Conservation (phyloP, 805 yeast genomes). For the Barnettozyma sp. region DNA sequence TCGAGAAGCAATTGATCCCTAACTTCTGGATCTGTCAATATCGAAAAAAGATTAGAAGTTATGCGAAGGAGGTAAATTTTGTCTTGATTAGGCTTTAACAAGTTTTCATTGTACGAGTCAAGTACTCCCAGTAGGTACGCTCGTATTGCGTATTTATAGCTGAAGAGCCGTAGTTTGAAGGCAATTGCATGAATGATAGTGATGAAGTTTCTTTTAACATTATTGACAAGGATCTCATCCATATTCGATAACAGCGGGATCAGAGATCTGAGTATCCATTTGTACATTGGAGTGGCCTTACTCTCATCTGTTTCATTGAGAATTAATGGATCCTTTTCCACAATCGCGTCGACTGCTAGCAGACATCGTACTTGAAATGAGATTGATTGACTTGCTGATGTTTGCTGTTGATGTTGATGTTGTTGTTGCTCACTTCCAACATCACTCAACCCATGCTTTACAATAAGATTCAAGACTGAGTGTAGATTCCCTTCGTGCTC, state of each 20-base stretch:
- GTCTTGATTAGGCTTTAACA: conserved; percentile 16
- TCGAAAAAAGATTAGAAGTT: conserved; percentile 17
- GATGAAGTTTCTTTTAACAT: conserved; percentile 18
- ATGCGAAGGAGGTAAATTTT: conserved; percentile 14
- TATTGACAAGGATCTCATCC: conserved; percentile 12
- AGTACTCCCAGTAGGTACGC: conserved; percentile 12
- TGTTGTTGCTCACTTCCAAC: too few relatives aligned
- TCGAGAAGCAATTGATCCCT: conserved; percentile 19
- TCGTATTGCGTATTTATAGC: conserved; percentile 18
- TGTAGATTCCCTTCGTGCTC: conserved; percentile 18
- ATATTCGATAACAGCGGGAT: conserved; percentile 14
- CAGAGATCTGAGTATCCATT: conserved; percentile 20
- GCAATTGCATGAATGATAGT: conserved; percentile 19
- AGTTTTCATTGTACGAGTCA: conserved; percentile 9
- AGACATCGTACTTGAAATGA: conserved; percentile 19
- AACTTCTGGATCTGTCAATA: conserved; percentile 20
- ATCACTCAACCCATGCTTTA: conserved; percentile 23
- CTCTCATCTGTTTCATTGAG: conserved; percentile 13
- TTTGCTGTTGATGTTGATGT: conserved; percentile 10
- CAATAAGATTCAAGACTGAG: conserved; percentile 17
- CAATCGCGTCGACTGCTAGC: conserved; percentile 19
- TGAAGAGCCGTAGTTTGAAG: conserved; percentile 16
- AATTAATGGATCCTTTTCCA: conserved; percentile 18
- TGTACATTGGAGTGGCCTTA: conserved; percentile 9
- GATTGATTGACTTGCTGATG: conserved; percentile 3